Conservation (phyloP, 192 early-diverging fungal genomes). For the Coemansia sp. region DNA sequence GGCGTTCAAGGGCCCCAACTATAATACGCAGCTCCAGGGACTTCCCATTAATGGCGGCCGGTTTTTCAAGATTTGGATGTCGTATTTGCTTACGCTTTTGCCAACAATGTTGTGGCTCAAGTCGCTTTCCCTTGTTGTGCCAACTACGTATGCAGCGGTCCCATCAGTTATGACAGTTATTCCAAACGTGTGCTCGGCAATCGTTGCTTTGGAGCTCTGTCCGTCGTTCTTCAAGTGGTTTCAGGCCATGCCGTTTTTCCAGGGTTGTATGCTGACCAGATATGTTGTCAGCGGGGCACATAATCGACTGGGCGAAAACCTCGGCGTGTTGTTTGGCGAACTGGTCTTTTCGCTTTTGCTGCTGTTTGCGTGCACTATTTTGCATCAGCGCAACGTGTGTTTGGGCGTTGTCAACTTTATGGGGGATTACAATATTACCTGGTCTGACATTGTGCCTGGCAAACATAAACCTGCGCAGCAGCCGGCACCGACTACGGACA, state of each 20-base stretch:
- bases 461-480: background rate
- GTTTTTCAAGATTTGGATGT: background rate
- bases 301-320: background rate
- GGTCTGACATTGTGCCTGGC: background rate
- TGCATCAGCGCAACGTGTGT: background rate
- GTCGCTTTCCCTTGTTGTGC: background rate
- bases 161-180: background rate
- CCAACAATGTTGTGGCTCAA: background rate
- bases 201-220: background rate
- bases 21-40: background rate
- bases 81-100: background rate
- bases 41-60: background rate
- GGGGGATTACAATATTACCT: background rate
- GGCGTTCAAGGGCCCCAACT: background rate
- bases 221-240: conserved; percentile 1
- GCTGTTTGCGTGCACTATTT: background rate
- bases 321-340: background rate
- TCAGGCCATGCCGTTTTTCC: background rate
- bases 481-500: background rate
- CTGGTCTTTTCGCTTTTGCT: background rate
- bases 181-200: background rate
- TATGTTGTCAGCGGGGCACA: background rate
- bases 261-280: background rate
- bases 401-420: background rate
- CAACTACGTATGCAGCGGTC: background rate